These are phyloP conservation scores for Xylaria acuta DNA, from an alignment of 495 filamentous ascomycete species.

Conservation along the genomic window DNA sequence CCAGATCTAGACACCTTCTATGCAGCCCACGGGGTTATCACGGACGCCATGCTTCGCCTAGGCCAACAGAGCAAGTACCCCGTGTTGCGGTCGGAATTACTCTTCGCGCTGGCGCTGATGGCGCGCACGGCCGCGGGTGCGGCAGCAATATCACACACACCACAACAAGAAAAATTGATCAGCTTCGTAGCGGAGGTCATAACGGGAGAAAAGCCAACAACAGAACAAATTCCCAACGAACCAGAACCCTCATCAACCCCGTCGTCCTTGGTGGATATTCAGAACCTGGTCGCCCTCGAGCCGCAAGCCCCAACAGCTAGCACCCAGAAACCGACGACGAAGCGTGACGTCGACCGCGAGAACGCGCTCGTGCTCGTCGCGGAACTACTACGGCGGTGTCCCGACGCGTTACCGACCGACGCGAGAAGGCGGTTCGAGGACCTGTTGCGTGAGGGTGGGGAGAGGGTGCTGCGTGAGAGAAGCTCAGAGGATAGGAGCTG, in stretches of 20 bases:
- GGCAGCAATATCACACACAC: constrained; percentile 52
- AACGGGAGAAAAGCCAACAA: constrained; percentile 38
- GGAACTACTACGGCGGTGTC: constrained; percentile 60
- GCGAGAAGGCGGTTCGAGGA: background rate
- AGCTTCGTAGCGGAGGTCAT: constrained; percentile 57
- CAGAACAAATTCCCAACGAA: background rate
- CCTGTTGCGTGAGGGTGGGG: constrained; percentile 9
- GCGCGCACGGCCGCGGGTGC: constrained; percentile 58
- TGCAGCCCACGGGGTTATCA: constrained; percentile 54
- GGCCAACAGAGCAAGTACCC: constrained; percentile 73
- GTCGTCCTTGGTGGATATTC: background rate
- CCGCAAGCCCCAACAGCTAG: constrained; percentile 30
- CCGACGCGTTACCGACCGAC: constrained; percentile 14
- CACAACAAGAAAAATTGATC: constrained; percentile 56
- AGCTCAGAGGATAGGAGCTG: background rate
- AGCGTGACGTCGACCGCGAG: constrained; percentile 58
- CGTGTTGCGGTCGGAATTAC: constrained; percentile 71
- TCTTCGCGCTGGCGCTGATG: constrained; percentile 79
- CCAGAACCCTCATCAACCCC: background rate
- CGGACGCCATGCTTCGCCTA: constrained; percentile 64
- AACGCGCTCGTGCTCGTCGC: constrained; percentile 69
- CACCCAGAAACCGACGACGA: constrained; percentile 35
- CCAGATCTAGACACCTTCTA: constrained; percentile 59
- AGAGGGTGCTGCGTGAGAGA: constrained; percentile 13
- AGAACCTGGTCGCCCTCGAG: constrained; percentile 13